Evolutionary conservation across 1,284 basidiomycete genomes (phyloP), one percentile per base, ranked within the genome.

Genomic region (Ustilago trichophora): DNA sequence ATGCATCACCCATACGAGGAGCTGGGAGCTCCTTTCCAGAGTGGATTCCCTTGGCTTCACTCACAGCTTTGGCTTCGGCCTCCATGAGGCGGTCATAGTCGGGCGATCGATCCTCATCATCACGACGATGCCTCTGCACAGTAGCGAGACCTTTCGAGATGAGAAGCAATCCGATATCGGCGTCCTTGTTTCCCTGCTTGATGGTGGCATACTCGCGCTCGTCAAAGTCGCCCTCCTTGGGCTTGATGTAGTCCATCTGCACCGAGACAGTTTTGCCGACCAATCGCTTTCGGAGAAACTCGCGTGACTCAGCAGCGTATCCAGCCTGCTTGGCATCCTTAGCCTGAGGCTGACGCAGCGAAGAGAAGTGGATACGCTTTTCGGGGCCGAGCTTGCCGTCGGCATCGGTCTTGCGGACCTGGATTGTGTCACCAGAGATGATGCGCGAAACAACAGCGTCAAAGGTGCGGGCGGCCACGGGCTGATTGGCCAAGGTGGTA

Each of bases 71-170:
- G 90, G 92, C 84, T 60, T 98, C 95, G 13, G 94, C 94, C 32
- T 90, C 88, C 87, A 98, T 93, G 36, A 98, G 85, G 82, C 92
- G 92, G 83, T 98, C 95, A 72, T 91, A 93, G 80, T 97, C 94
- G 12, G 90, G 87, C 18, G 93, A 95, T 45, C 93, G 88, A 73
- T 95, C 91, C 82, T 98, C 95, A 78, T 98, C 27, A 13, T 29
- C 27, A n/a, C n/a, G n/a, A n/a, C n/a, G n/a, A n/a, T 98, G 95
- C 43, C 94, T 88, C 37, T 97, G 88, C 9, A 92, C 91, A 48
- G 89, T 90, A 3, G 92, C 92, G 11, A 96, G 84, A 42, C 95
- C 95, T 76, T 92, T 92, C 80, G 96, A 93, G 59, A 97, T 89
- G 29, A 98, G 85, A 78, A 93, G 90, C 78, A 95, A 92, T 2